Percentiles rank a stretch among this genome's conserved stretches.
phyloP scores from a whole-genome alignment of 345 rosid species.

The Dipteronia dyeriana region DNA sequence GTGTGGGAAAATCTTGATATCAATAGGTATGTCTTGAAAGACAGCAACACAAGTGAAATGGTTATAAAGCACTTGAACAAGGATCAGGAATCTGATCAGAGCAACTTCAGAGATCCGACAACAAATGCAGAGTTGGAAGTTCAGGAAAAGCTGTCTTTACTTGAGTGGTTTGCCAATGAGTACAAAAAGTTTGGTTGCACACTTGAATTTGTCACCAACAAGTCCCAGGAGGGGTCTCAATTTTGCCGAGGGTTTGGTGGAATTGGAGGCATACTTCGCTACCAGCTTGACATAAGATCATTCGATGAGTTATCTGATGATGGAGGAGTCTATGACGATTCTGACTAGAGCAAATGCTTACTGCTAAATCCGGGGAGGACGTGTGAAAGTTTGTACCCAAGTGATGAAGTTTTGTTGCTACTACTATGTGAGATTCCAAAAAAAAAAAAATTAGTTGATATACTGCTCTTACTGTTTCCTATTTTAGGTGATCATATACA shows the following conservation, averaged over 20 bases:
- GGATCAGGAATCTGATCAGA: constrained; percentile 77
- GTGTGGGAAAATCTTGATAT: constrained; percentile 95
- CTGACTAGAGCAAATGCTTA: constrained; percentile 52
- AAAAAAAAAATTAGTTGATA: neutral
- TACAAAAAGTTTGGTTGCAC: constrained; percentile 83
- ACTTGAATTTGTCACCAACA: constrained; percentile 86
- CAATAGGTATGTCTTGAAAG: constrained; percentile 63
- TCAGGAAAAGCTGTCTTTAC: constrained; percentile 72
- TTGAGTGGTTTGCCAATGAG: constrained; percentile 93
- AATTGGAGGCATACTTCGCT: constrained; percentile 88
- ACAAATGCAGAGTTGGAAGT: constrained; percentile 69
- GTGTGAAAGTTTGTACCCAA: constrained; percentile 15
- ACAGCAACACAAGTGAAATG: constrained; percentile 59
- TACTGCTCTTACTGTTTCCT: constrained; percentile 9
- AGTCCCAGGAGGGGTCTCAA: constrained; percentile 93
- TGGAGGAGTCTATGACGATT: constrained; percentile 69
- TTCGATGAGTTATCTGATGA: constrained; percentile 81
- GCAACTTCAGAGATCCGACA: constrained; percentile 66
- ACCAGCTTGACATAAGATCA: constrained; percentile 85
- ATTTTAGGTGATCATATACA: neutral
- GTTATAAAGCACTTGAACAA: constrained; percentile 67
- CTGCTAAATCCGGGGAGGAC: constrained; percentile 32
- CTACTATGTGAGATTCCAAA: constrained; percentile 1
- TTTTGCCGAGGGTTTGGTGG: constrained; percentile 96
- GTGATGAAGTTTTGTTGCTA: neutral